Base-by-base conservation (phyloP, 768 basidiomycete genomes). In the Rhodosporidiobolus sp. region DNA sequence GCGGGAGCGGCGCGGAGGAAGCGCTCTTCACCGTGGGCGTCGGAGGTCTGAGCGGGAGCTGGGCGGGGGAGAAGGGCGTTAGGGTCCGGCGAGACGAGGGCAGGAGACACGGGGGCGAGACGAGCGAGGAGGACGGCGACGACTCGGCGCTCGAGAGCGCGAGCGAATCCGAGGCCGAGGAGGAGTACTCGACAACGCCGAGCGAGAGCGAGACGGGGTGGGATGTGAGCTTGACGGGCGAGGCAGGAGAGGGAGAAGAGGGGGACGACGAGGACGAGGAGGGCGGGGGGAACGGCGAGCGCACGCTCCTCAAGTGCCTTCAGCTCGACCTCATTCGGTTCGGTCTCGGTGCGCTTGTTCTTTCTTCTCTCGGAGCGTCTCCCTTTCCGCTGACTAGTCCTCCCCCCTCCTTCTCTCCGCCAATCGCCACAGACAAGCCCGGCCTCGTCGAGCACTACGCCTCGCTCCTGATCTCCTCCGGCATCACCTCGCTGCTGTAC, bases 381-480 rank as follows among this genome's bases (percentile, higher is more conserved):
- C 45, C 46, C 30, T 20, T 24, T 30, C 19, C 11, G 24, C 11
- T 2, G 14, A 3, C n/a, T n/a, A n/a, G n/a, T n/a, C n/a, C n/a
- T n/a, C n/a, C n/a, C n/a, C n/a, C n/a, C n/a, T n/a, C 4, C 19
- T 24, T 24, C 9, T 28, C 10, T 19, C 24, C 49, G 28, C 63
- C 2, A 3, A 9, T 88, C 34, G 32, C 34, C 2, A 19, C 77
- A 88, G 90, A 91, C 78, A 90, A 89, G 77, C 85, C 89, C 74
- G 90, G 90, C 46, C 84, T 92, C 14, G 89, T 91, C 58, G 89
- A 87, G 79, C 86, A 87, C 50, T 90, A 90, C 78, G 90, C 90
- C 30, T 86, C 86, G 14, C 85, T 90, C 30, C 85, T 91, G 20
- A 88, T 89, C 67, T 45, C 30, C 10, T 38, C n/a, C 26, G 69